Percentiles rank a stretch among this genome's conserved stretches.
These are phyloP conservation scores for Dryadomyces quercus-mongolicae DNA, from an alignment of 2,329 filamentous ascomycete species.

Conservation along the genomic window DNA sequence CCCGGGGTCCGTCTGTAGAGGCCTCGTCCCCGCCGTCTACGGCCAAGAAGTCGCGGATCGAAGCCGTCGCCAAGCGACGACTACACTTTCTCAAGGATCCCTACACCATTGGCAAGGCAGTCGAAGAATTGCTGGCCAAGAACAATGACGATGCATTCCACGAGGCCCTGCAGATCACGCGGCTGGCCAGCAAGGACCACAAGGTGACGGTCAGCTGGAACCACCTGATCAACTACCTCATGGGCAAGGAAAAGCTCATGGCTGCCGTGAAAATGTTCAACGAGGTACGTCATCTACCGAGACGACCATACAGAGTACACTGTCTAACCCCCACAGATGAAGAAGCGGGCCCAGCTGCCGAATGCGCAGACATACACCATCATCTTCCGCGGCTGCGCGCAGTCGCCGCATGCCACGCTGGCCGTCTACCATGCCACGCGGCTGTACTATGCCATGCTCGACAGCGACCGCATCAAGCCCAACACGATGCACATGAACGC, in stretches of 20 bases:
- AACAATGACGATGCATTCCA: constrained; percentile 47
- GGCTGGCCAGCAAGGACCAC: constrained; percentile 52
- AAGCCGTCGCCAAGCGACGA: not conserved
- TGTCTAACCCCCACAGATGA: constrained; percentile 78
- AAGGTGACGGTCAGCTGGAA: constrained; percentile 78
- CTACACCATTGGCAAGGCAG: constrained; percentile 56
- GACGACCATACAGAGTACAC: constrained; percentile 46
- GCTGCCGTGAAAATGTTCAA: constrained; percentile 75
- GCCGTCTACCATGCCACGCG: constrained; percentile 58
- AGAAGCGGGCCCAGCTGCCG: constrained; percentile 74
- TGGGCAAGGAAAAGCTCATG: constrained; percentile 48
- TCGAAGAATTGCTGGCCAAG: constrained; percentile 46
- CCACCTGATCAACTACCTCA: constrained; percentile 59
- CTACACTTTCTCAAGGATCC: constrained; percentile 51
- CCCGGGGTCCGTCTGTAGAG: not conserved
- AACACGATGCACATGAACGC: constrained; percentile 81
- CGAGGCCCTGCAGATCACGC: constrained; percentile 56
- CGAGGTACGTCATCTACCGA: constrained; percentile 40
- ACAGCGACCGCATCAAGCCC: constrained; percentile 51
- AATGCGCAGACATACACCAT: constrained; percentile 76
- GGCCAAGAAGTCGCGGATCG: not conserved
- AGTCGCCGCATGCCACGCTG: constrained; percentile 42
- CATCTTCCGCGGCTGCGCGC: constrained; percentile 63
- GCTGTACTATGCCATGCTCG: constrained; percentile 65
- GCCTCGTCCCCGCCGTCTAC: not conserved